A percentile compares a stretch with the other conserved stretches of the same genome.
Evolutionary conservation across 352 stramenopile species (phyloP).

Genomic region (Pythium rhizo-oryzae): DNA sequence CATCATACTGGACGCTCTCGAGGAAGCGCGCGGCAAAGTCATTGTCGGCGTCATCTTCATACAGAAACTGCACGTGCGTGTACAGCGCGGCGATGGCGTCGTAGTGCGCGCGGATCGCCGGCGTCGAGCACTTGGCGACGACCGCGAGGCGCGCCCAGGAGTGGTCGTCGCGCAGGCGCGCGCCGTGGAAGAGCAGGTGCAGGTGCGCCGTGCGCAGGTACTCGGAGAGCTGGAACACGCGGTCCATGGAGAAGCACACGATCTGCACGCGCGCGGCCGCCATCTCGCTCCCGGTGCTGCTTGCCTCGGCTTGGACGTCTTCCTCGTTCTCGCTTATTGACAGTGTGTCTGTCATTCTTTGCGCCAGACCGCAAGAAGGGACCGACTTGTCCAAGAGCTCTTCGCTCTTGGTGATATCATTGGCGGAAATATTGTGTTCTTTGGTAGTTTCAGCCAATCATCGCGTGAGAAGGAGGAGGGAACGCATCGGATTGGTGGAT

Average conservation of each 20-base stretch:
- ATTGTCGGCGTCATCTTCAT: conserved; percentile 28
- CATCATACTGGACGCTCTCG: conserved; percentile 13
- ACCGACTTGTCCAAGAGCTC: conserved; percentile 13
- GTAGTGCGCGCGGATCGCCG: conserved; percentile 36
- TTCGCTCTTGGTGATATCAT: background rate
- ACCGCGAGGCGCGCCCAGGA: conserved; percentile 35
- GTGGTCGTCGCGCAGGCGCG: conserved; percentile 27
- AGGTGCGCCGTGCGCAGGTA: conserved; percentile 51
- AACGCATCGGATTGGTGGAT: conserved; percentile 2
- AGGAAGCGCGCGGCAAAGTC: conserved; percentile 43
- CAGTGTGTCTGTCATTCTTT: conserved; percentile 15
- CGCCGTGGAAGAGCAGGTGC: conserved; percentile 33
- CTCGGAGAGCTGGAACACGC: conserved; percentile 64
- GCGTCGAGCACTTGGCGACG: conserved; percentile 44
- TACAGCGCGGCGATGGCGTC: conserved; percentile 37
- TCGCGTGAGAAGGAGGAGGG: background rate
- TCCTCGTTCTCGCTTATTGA: background rate
- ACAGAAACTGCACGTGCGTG: conserved; percentile 40
- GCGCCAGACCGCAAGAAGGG: background rate
- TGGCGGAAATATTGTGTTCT: conserved; percentile 5
- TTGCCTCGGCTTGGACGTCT: background rate
- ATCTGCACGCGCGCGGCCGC: conserved; percentile 38
- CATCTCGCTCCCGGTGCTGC: conserved; percentile 12
- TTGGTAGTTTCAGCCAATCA: background rate
- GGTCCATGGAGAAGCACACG: conserved; percentile 69